Percentiles rank a stretch among this genome's conserved stretches.
Conservation (phyloP, 179 eudicot species). For the Corrigiola litoralis region DNA sequence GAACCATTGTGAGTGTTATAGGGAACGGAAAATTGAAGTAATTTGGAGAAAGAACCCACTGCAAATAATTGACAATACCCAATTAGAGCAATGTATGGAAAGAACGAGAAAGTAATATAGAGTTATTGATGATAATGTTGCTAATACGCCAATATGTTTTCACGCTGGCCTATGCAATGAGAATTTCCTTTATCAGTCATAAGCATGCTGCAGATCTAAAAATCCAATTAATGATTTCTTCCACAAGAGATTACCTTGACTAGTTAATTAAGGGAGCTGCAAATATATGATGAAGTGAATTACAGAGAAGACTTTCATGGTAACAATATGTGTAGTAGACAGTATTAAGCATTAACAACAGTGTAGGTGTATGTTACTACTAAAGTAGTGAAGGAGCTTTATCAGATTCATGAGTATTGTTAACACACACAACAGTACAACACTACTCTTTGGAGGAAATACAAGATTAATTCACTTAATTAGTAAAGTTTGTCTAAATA, state of each 20-base stretch:
- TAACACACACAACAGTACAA: too few species aligned
- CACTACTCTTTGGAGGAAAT: too few species aligned
- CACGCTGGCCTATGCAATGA: neutral
- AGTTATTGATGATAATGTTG: neutral
- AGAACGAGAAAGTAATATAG: neutral
- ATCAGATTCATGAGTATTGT: too few species aligned
- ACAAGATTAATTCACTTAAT: neutral
- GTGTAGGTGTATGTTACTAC: too few species aligned
- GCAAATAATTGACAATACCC: slow-evolving; percentile 25
- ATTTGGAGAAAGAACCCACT: slow-evolving; percentile 99
- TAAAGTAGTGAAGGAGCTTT: too few species aligned
- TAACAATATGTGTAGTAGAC: too few species aligned
- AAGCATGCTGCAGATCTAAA: neutral
- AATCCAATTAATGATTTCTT: neutral
- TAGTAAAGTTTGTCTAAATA: neutral
- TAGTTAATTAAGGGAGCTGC: too few species aligned
- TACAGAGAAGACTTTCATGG: too few species aligned
- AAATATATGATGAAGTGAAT: too few species aligned
- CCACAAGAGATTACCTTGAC: neutral
- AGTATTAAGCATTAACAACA: too few species aligned
- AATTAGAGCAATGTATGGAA: neutral
- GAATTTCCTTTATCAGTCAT: neutral
- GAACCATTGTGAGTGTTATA: slow-evolving; percentile 96
- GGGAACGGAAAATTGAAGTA: slow-evolving; percentile 97
- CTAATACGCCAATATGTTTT: neutral